Base-by-base conservation (phyloP, 23 red algal species). In the Gracilaria domingensis region DNA sequence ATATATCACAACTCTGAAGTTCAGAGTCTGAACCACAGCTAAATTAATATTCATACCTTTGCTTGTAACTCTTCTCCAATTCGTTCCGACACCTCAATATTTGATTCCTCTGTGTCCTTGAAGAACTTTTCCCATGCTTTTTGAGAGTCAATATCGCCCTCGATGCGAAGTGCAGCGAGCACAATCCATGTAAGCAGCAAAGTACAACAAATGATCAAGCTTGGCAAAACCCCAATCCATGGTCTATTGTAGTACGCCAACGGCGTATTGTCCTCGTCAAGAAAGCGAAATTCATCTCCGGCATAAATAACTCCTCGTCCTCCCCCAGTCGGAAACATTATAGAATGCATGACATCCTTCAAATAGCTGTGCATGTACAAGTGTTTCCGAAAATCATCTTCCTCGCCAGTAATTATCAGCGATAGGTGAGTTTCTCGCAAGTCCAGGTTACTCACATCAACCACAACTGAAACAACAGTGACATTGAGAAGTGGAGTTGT, bases 241-340 rank as follows among this genome's bases (percentile, higher is more conserved):
- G 42, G 42, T 45, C 42, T 45, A 11, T 45, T 70, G 65, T 70
- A 70, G 35, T 7, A 70, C 14, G 35, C 65, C 35, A 70, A 17
- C 28, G 65, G 65, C 35, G 25, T 36, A 7, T 4, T 7, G 35
- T 35, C 30, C 4, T 70, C 25, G 65, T 70, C 65, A 9, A 70
- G 25, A 38, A 35, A 70, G 3, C 4, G 35, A 70, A 12, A 35
- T 33, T 70, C 65, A 24, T 35, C 25, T 36, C 8, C 8, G 65
- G 4, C 12, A 45, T 45, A 45, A 28, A 34, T 1, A 36, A 34
- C 65, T 34, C 65, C 65, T 12, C 65, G 65, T 70, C 24, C 65
- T 70, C 35, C 35, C 6, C 65, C 65, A 12, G 28, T 70, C 5
- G 65, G 65, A 70, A 70, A 70, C 65, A 70, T 70, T 33, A 70